phyloP scores from a whole-genome alignment of 768 basidiomycete genomes.

The Cystobasidium onofrii region DNA sequence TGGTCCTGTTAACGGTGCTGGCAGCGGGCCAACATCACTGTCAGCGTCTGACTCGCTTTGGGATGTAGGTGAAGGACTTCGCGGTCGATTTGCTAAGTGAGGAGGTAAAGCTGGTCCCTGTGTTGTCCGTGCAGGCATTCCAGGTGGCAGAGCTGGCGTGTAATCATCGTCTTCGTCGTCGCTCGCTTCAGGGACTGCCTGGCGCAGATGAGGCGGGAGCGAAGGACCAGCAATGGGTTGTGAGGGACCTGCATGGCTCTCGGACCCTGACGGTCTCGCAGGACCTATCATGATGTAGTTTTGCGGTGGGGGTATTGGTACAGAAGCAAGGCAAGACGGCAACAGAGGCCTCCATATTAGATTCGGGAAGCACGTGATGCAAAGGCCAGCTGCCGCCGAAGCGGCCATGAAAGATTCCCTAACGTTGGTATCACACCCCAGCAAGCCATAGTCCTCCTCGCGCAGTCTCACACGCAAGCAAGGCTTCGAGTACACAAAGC shows the following conservation, averaged over 20 bases:
- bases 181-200: background rate
- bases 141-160: constrained; percentile 21
- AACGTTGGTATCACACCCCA: too few species aligned
- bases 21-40: constrained; percentile 76
- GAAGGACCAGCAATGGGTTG: background rate
- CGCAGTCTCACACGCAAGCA: too few species aligned
- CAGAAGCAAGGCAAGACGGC: background rate
- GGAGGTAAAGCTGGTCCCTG: constrained; percentile 18
- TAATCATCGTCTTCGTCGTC: constrained; percentile 28
- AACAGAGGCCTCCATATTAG: too few species aligned
- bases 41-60: constrained; percentile 49
- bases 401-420: too few species aligned
- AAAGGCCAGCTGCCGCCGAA: too few species aligned
- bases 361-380: too few species aligned
- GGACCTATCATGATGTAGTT: background rate
- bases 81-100: background rate
- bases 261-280: background rate
- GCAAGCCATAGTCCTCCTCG: too few species aligned
- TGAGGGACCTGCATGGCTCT: background rate
- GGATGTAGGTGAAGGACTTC: background rate
- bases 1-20: constrained; percentile 53
- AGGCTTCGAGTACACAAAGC: too few species aligned
- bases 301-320: background rate
- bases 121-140: background rate
- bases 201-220: constrained; percentile 6